Evolutionary conservation across 176 grass and related monocot species (phyloP), one percentile per base, ranked within the genome.

Genomic region (Cenchrus purpureus): DNA sequence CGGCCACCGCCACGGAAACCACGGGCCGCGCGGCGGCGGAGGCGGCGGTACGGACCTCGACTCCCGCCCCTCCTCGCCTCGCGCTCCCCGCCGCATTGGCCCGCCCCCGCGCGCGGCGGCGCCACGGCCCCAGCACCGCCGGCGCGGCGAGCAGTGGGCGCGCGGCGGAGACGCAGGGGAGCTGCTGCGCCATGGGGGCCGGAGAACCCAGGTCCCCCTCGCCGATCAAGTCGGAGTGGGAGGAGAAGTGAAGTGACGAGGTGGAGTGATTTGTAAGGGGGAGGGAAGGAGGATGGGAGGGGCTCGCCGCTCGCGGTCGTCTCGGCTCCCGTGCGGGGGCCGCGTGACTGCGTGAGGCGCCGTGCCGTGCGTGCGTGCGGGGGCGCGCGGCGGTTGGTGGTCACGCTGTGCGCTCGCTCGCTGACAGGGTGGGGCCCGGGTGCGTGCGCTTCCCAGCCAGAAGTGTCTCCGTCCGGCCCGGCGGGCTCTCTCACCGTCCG

Each of bases 121-220:
- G 7, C 31, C 19, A 55, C 61, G 0, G 75, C 54, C 49, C 17
- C 52, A 0, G 59, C 64, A 31, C 20, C 4, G 32, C 63, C 12
- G 65, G 64, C 34, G 61, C 55, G 34, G 79, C 83, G 65, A 90
- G 73, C 78, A 76, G 74, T 25, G 88, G 83, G 65, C 83, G 78
- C 48, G 83, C 46, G 83, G 56, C 37, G 71, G 64, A 90, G 83
- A 86, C 65, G 83, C 55, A 82, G 17, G 78, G 88, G 20, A 80
- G 54, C 53, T 70, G 71, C 55, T 76, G 72, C 57, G 71, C 12
- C 77, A 76, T 80, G 59, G 25, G 37, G 4, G 25, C 25, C 25
- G 19, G 69, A 42, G n/a, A 25, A 70, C 55, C 73, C 1, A 55
- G 2, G 37, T 8, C 6, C 8, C n/a, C 12, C 1, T 5, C 53